Evolutionary conservation across 2,329 filamentous ascomycete genomes (phyloP), one percentile per base, ranked within the genome.

Genomic region (Blastomyces silverae): DNA sequence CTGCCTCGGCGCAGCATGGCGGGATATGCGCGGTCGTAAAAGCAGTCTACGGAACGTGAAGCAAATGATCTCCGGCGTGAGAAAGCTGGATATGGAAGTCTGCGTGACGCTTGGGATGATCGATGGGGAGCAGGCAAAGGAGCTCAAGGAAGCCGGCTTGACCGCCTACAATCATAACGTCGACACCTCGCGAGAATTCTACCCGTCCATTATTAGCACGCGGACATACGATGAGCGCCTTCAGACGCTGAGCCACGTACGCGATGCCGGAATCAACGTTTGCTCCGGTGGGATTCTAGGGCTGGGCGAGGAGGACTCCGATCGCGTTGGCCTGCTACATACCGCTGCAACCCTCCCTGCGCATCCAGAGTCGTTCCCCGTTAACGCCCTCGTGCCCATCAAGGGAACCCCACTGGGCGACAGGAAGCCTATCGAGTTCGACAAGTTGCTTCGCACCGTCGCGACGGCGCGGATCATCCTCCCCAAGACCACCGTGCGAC

Each of bases 101-200:
- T 96, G 92, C 75, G 92, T 96, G n/a, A 96, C 92, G 1, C 83
- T 96, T 25, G 92, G 92, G 70, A 96, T 96, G 92, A 91, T 96
- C 71, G 90, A 96, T 76, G 83, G 82, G 6, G 81, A 83, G 69
- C 91, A 96, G 80, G 92, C 92, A 37, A 84, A 85, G 72, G 89
- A 94, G 79, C 83, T 96, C 69, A 92, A 91, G 74, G 86, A 86
- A 1, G 92, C 91, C 0, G 92, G 92, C 0, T 78, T 96, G 71
- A 96, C 92, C 20, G 92, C 92, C 0, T 96, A 96, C 78, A 96
- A 96, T 79, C 92, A 96, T 82, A 96, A 96, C 74, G 83, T 96
- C 69, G 92, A 96, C 78, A 96, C 92, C 0, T 91, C 88, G 64
- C 85, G 92, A 70, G 92, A 96, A 79, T 91, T 91, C 77, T 96